Base-by-base conservation (phyloP, 495 filamentous ascomycete genomes). In the Neurospora tetrasperma region DNA sequence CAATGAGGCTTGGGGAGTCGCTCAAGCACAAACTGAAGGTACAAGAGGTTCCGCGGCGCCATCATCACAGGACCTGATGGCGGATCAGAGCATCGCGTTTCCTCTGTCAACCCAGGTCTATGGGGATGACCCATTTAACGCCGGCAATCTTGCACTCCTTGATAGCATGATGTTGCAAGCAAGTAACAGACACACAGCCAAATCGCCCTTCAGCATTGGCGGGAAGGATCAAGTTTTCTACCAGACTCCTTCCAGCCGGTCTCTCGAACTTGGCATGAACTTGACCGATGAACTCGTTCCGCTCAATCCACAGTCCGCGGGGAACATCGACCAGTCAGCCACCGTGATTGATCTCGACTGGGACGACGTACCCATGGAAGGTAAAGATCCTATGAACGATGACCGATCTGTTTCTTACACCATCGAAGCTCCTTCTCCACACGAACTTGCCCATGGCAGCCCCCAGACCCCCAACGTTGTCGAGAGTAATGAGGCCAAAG, bases 391-490 rank as follows among this genome's bases (percentile, higher is more conserved):
- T 27, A 62, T 71, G 8, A 11, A 71, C 18, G 43, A 48, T 42
- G 66, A 66, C 5, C 16, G 39, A 5, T 41, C 69, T 5, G 27
- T 41, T 11, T 20, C 42, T 10, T 59, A 42, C 9, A 48, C 71
- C 59, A 46, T 18, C 12, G 11, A 54, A 8, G 7, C 38, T 48
- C 8, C 70, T 42, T 42, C 70, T 38, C 75, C 77, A 4, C 70
- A 73, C 27, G 54, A 70, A 59, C 70, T 46, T 46, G 35, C 40
- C 27, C 74, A 70, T 1, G 71, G 75, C 35, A 59, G 74, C 20
- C 16, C 69, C 12, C 62, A 77, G n/a, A 40, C 66, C 12, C 54
- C 35, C 12, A 41, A 20, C 59, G 48, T 2, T 7, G 38, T 39
- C 20, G 31, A 42, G 27, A 73, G 42, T 40, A 59, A 38, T n/a